These are phyloP conservation scores for Apostasia shenzhenica DNA, from an alignment of 106 monocot species.

Conservation along the genomic window DNA sequence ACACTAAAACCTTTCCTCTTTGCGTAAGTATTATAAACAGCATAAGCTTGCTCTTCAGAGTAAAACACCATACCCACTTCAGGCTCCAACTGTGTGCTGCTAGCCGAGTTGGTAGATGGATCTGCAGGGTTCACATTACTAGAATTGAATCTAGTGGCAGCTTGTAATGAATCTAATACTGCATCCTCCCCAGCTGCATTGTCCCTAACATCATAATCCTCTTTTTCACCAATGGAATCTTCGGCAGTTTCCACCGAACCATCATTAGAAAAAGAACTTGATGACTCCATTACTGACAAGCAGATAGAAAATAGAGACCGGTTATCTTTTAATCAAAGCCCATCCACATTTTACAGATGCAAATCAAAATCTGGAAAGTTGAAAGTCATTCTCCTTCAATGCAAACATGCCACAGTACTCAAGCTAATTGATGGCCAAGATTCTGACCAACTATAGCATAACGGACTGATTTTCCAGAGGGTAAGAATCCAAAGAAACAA, in stretches of 20 bases:
- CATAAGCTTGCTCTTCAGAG: conserved; percentile 60
- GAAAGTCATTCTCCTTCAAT: too few relatives aligned
- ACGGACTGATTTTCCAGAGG: too few relatives aligned
- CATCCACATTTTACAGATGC: too few relatives aligned
- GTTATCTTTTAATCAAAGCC: too few relatives aligned
- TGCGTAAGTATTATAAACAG: conserved; percentile 54
- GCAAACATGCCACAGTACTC: too few relatives aligned
- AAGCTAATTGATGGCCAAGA: too few relatives aligned
- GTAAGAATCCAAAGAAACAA: too few relatives aligned
- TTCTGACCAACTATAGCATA: too few relatives aligned
- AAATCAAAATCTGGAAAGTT: too few relatives aligned
- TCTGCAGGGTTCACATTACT: background rate
- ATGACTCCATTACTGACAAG: conserved; percentile 19
- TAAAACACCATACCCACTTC: conserved; percentile 64
- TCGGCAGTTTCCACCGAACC: conserved; percentile 32
- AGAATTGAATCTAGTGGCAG: conserved; percentile 7
- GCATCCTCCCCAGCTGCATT: conserved; percentile 11
- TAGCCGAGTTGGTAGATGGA: background rate
- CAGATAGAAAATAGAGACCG: background rate
- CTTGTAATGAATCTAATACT: conserved; percentile 10
- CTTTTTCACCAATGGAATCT: conserved; percentile 23
- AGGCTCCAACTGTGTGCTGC: conserved; percentile 29
- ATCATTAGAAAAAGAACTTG: conserved; percentile 31
- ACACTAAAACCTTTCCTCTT: conserved; percentile 57
- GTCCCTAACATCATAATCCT: conserved; percentile 10